phyloP scores from a whole-genome alignment of 805 yeast species.

The Saccharomycopsis fibuligera region DNA sequence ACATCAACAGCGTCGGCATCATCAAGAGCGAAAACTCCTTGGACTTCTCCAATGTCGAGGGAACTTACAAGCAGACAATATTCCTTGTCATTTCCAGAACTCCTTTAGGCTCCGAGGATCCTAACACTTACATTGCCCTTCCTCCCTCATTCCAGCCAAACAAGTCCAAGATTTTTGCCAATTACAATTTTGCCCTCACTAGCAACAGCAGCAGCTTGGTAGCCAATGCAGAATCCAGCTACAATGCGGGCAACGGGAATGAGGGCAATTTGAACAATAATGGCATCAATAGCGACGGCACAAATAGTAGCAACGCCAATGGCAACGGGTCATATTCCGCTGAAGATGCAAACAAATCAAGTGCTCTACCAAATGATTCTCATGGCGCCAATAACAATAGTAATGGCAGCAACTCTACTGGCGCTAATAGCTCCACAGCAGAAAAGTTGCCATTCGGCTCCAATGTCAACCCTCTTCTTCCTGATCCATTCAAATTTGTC shows the following conservation, averaged over 20 bases:
- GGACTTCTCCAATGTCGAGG: constrained; percentile 17
- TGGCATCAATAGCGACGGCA: neutral
- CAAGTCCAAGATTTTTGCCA: constrained; percentile 19
- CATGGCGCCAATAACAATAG: neutral
- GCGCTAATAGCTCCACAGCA: neutral
- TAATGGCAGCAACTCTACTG: neutral
- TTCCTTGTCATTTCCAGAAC: constrained; percentile 19
- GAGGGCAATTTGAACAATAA: neutral
- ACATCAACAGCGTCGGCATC: constrained; percentile 18
- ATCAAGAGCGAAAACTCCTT: constrained; percentile 7
- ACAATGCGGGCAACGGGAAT: neutral
- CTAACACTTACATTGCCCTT: constrained; percentile 21
- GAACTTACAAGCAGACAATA: constrained; percentile 16
- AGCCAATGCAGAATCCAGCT: neutral
- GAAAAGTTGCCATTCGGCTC: constrained; percentile 43
- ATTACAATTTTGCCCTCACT: constrained; percentile 16
- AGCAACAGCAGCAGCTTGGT: neutral
- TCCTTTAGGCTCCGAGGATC: constrained; percentile 18
- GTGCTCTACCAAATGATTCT: too few relatives aligned
- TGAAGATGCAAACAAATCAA: neutral
- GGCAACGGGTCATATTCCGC: neutral
- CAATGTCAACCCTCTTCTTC: constrained; percentile 42
- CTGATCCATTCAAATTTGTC: constrained; percentile 47
- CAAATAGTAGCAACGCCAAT: neutral
- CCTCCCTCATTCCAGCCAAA: constrained; percentile 21